Conservation (phyloP, 2,329 filamentous ascomycete species). For the Fusarium poae region DNA sequence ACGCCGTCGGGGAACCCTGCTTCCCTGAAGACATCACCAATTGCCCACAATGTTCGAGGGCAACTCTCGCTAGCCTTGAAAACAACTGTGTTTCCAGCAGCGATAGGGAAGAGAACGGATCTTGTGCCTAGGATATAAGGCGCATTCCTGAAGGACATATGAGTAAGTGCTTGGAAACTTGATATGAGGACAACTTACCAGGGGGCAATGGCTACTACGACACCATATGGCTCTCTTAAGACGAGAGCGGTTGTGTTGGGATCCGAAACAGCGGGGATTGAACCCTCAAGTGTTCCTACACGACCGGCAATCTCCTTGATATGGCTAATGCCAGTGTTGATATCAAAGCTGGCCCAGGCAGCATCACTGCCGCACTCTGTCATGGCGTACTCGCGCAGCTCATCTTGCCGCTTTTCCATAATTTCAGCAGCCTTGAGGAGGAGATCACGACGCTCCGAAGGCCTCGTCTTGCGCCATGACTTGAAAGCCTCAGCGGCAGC, state of each 20-base stretch:
- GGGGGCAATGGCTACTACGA: conserved; percentile 82
- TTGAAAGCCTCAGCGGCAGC: conserved; percentile 76
- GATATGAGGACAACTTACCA: conserved; percentile 68
- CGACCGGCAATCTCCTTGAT: conserved; percentile 61
- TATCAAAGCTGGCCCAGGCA: conserved; percentile 59
- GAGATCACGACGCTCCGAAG: conserved; percentile 73
- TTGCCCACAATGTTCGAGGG: conserved; percentile 72
- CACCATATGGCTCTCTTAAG: conserved; percentile 81
- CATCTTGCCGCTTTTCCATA: conserved; percentile 69
- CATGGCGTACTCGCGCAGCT: conserved; percentile 71
- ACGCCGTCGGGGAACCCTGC: conserved; percentile 82
- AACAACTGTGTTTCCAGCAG: conserved; percentile 81
- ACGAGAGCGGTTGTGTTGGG: conserved; percentile 68
- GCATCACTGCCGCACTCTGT: conserved; percentile 60
- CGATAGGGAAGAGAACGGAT: conserved; percentile 73
- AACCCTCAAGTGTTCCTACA: conserved; percentile 56
- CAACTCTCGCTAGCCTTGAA: conserved; percentile 78
- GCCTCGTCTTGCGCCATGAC: conserved; percentile 74
- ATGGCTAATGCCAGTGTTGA: conserved; percentile 54
- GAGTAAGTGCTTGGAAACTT: not conserved
- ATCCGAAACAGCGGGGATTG: conserved; percentile 53
- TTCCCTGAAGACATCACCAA: conserved; percentile 75
- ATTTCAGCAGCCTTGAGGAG: conserved; percentile 77
- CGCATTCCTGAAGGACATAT: conserved; percentile 63
- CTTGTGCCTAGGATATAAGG: conserved; percentile 67